A percentile compares a stretch with the other conserved stretches of the same genome.
These are phyloP conservation scores for Diaporthe sp. DNA, from an alignment of 2,329 filamentous ascomycete species.

Conservation along the genomic window DNA sequence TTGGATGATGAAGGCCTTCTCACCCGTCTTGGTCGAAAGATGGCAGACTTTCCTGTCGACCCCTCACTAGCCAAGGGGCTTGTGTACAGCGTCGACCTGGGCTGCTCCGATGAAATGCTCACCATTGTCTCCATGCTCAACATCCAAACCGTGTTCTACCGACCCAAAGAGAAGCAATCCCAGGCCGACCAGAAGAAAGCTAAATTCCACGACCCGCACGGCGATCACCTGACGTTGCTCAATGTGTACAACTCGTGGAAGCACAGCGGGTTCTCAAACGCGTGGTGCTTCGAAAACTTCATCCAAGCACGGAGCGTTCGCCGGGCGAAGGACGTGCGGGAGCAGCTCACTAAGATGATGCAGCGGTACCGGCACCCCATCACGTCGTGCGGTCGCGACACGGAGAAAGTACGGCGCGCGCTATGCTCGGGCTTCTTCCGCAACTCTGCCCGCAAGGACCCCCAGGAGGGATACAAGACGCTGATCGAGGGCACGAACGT, in stretches of 20 bases:
- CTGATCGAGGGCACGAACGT: constrained; percentile 95
- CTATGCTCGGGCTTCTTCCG: constrained; percentile 96
- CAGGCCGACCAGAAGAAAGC: constrained; percentile 98
- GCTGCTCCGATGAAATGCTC: constrained; percentile 93
- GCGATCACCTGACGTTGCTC: constrained; percentile 92
- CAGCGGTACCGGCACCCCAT: constrained; percentile 87
- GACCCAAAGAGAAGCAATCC: constrained; percentile 96
- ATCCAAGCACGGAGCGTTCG: constrained; percentile 92
- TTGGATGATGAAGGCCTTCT: constrained; percentile 95
- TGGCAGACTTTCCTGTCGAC: constrained; percentile 99
- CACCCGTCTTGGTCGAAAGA: constrained; percentile 91
- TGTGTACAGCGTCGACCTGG: constrained; percentile 86
- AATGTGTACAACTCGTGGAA: constrained; percentile 99
- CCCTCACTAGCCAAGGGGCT: constrained; percentile 91
- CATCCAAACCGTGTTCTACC: constrained; percentile 88
- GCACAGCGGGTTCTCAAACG: constrained; percentile 80
- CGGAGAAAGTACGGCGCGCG: constrained; percentile 87
- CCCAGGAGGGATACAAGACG: constrained; percentile 97
- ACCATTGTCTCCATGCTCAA: constrained; percentile 96
- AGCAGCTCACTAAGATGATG: constrained; percentile 95
- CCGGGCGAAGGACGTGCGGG: constrained; percentile 90
- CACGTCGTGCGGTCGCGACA: constrained; percentile 87
- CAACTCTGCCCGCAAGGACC: constrained; percentile 93
- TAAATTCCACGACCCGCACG: constrained; percentile 95
- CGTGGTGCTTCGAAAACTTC: constrained; percentile 99